Base-by-base conservation (phyloP, 2,329 filamentous ascomycete species). In the Pyrenochaeta sp. region DNA sequence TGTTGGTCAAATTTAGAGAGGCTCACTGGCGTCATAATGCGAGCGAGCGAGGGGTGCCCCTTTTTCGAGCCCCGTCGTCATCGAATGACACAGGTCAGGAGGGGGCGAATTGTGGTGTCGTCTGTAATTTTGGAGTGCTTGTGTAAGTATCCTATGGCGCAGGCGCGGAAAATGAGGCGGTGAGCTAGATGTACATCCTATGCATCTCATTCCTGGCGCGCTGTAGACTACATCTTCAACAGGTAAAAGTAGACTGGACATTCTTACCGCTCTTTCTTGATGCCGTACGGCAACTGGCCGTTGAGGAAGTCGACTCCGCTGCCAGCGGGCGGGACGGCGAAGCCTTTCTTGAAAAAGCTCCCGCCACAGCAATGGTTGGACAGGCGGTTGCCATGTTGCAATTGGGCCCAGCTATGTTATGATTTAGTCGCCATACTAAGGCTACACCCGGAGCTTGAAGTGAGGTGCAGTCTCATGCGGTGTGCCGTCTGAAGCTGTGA, bases 201-300 rank as follows among this genome's bases (percentile, higher is more conserved):
- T 67, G 67, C 67, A 61, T 64, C 64, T 62, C 55, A 62, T 56
- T 61, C 60, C 54, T 65, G 55, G 62, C 62, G 58, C 51, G 46
- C 52, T 61, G 56, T 51, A 61, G 63, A 69, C 66, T 71, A 73
- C 63, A 55, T 56, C 72, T 68, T 48, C 62, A 69, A 71, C 49
- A 68, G 71, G 71, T 60, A 72, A 67, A 63, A 62, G 61, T 52
- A 53, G 58, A 60, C 52, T 58, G 63, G 63, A 64, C 39, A 36
- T 48, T 57, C 58, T 71, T 76, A 76, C 74, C 74, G 74, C 74
- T 72, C 67, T 72, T 76, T 75, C 60, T 58, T 28, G 44, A 56
- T 55, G 65, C 64, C 32, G 66, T 64, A 64, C 62, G 52, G 61
- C 68, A 57, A 66, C 54, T 65, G 61, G 56, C 44, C 51, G 60